Percentiles rank a stretch among this genome's conserved stretches.
Evolutionary conservation across 495 filamentous ascomycete species (phyloP).

Genomic region (Podospora conica): DNA sequence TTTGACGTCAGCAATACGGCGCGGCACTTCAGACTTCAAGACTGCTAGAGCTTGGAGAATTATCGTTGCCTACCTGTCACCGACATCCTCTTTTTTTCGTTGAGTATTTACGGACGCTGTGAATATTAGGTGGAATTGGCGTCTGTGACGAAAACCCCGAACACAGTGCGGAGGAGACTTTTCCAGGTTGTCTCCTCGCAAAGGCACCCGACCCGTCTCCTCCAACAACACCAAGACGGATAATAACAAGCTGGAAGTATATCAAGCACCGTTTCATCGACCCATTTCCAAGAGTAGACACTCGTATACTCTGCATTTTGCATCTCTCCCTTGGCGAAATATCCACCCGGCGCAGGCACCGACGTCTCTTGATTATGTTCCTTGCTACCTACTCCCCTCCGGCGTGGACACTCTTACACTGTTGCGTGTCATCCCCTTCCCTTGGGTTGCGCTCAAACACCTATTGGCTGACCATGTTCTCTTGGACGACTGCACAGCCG

Average conservation of each 20-base stretch:
- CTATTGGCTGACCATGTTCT: neutral
- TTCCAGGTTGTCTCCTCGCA: neutral
- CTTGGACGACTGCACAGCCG: neutral
- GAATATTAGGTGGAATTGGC: neutral
- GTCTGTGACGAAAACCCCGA: neutral
- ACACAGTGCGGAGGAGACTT: neutral
- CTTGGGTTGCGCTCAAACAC: neutral
- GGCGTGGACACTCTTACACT: too few relatives aligned
- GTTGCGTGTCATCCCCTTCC: neutral
- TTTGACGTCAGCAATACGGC: neutral
- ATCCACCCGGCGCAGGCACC: neutral
- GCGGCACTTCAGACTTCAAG: too few relatives aligned
- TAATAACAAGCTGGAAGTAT: neutral
- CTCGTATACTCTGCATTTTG: neutral
- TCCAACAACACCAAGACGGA: neutral
- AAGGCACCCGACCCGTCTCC: too few relatives aligned
- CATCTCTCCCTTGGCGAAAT: neutral
- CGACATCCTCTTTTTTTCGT: neutral
- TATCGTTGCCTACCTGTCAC: neutral
- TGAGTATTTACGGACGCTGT: neutral
- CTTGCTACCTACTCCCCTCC: too few relatives aligned
- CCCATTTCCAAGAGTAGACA: neutral
- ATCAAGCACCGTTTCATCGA: neutral
- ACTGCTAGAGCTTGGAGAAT: neutral
- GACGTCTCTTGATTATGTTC: too few relatives aligned